Evolutionary conservation across 306 rosid genomes (phyloP).

Genomic region (Vigna hirtella): DNA sequence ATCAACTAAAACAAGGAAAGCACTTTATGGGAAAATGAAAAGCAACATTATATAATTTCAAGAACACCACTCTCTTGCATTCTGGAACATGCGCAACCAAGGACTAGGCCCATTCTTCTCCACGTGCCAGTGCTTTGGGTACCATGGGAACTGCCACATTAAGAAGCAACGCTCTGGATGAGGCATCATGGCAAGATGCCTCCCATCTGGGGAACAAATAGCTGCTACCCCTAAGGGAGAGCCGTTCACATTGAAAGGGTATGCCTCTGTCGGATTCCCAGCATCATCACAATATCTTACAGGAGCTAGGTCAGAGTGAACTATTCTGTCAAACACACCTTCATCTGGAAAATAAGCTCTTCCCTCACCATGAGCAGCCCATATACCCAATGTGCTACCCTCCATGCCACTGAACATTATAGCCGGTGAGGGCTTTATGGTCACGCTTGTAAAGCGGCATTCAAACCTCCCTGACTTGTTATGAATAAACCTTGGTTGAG

Average conservation of each 20-base stretch:
- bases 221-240: constrained; percentile 93
- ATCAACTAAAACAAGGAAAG: not conserved
- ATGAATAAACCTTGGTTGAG: constrained; percentile 90
- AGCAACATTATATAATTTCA: constrained; percentile 30
- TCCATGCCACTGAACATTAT: constrained; percentile 87
- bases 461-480: constrained; percentile 94
- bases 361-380: constrained; percentile 96
- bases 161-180: constrained; percentile 96
- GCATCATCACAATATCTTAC: constrained; percentile 85
- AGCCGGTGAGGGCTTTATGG: constrained; percentile 81
- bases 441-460: constrained; percentile 88
- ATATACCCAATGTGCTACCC: constrained; percentile 83
- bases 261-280: constrained; percentile 74
- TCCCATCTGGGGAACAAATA: constrained; percentile 90
- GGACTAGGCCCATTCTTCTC: constrained; percentile 89
- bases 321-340: constrained; percentile 63
- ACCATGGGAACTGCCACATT: constrained; percentile 98
- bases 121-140: constrained; percentile 85
- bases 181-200: constrained; percentile 99
- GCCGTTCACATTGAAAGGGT: constrained; percentile 90
- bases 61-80: constrained; percentile 61
- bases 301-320: constrained; percentile 76
- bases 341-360: constrained; percentile 88
- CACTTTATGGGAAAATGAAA: not conserved
- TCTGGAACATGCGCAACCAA: constrained; percentile 91